Conservation (phyloP, 148 eudicot genomes). For the Camellia lanceoleosa region DNA sequence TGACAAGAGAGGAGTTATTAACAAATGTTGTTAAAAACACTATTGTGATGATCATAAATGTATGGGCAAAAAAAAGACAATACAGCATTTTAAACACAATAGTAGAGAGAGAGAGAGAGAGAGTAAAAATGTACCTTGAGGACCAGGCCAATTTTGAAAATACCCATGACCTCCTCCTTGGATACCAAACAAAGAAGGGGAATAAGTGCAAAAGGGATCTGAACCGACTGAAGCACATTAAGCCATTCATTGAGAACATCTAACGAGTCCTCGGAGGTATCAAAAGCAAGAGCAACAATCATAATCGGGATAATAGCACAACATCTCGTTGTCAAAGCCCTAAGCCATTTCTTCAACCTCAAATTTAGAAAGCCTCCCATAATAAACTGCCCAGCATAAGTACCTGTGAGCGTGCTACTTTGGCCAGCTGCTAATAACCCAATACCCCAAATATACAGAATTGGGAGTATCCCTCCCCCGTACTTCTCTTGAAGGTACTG, state of each 20-base stretch:
- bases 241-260: constrained; percentile 94
- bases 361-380: constrained; percentile 94
- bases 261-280: constrained; percentile 62
- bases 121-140: constrained; percentile 54
- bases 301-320: constrained; percentile 89
- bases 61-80: not conserved
- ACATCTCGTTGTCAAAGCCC: constrained; percentile 91
- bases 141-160: constrained; percentile 67
- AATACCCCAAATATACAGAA: constrained; percentile 87
- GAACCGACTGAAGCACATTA: constrained; percentile 88
- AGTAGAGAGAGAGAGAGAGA: not conserved
- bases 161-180: constrained; percentile 91
- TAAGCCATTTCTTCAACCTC: constrained; percentile 76
- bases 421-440: constrained; percentile 98
- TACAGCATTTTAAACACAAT: not conserved
- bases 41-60: not conserved
- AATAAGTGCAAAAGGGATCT: constrained; percentile 93
- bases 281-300: constrained; percentile 78
- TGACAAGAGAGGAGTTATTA: not conserved
- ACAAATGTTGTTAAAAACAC: not conserved
- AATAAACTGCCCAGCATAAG: constrained; percentile 97
- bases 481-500: constrained; percentile 76
- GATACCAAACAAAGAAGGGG: constrained; percentile 92
- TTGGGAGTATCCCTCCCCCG: constrained; percentile 83
- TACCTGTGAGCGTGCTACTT: constrained; percentile 97